These are phyloP conservation scores for Sordaria brevicollis DNA, from an alignment of 495 filamentous ascomycete genomes.

Conservation along the genomic window DNA sequence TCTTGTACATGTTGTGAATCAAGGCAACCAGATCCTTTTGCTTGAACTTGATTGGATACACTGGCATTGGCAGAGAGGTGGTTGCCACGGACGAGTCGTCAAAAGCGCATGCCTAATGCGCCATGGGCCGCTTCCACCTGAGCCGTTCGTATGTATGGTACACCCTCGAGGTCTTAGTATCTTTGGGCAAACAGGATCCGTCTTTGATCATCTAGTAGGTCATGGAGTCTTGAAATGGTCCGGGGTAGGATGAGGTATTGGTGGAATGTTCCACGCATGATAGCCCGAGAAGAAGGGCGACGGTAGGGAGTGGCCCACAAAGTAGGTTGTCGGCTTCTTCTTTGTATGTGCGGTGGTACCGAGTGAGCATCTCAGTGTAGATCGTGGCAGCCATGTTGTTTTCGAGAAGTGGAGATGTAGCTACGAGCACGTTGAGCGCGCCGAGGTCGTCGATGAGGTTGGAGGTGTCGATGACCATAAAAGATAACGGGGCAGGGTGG, in stretches of 20 bases:
- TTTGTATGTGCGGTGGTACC: not conserved
- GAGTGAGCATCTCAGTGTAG: conserved; percentile 13
- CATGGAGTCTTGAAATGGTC: conserved; percentile 8
- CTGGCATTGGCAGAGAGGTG: not conserved
- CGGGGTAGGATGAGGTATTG: conserved; percentile 15
- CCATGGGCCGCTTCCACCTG: conserved; percentile 4
- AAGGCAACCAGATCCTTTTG: not conserved
- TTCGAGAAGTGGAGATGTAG: conserved; percentile 13
- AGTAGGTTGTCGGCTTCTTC: conserved; percentile 11
- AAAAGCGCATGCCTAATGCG: conserved; percentile 4
- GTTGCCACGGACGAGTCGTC: not conserved
- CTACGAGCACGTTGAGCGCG: conserved; percentile 14
- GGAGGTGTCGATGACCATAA: conserved; percentile 20
- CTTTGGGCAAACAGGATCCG: not conserved
- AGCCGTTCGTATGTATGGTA: conserved; percentile 4
- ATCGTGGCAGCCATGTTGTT: conserved; percentile 11
- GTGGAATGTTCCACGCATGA: conserved; percentile 17
- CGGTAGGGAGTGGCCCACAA: conserved; percentile 7
- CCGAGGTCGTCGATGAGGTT: conserved; percentile 13
- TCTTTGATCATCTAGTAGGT: not conserved
- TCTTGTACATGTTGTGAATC: not conserved
- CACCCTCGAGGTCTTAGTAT: conserved; percentile 18
- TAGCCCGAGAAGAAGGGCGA: conserved; percentile 16
- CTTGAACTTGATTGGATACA: not conserved
- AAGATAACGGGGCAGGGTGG: conserved; percentile 9